Evolutionary conservation across 2,329 filamentous ascomycete species (phyloP).

Genomic region (Xylaria sp.): DNA sequence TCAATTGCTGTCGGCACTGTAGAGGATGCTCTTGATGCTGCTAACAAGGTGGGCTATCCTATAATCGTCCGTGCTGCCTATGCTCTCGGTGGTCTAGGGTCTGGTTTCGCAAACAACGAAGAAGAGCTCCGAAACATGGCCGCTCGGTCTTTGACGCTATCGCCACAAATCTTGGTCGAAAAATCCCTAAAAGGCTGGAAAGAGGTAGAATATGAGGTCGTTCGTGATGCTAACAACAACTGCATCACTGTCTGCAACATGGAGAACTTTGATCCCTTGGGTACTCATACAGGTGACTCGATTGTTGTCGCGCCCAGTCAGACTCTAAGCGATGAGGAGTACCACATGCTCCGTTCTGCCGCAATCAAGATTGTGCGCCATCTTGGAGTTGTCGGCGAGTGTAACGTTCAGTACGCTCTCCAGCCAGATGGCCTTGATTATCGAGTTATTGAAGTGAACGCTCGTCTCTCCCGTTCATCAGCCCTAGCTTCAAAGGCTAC

Average conservation of each 20-base stretch:
- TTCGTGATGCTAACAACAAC: slow-evolving; percentile 96
- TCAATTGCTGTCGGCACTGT: slow-evolving; percentile 92
- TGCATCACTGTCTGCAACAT: slow-evolving; percentile 99
- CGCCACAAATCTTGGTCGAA: slow-evolving; percentile 96
- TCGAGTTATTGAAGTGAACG: slow-evolving; percentile 98
- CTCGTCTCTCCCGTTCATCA: slow-evolving; percentile 95
- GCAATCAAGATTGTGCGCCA: slow-evolving; percentile 99
- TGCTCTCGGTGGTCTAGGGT: slow-evolving; percentile 93
- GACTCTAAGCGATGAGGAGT: slow-evolving; percentile 97
- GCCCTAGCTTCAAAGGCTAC: slow-evolving; percentile 98
- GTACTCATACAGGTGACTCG: slow-evolving; percentile 97
- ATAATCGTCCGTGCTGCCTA: slow-evolving; percentile 98
- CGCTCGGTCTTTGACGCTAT: slow-evolving; percentile 89
- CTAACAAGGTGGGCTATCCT: slow-evolving; percentile 88
- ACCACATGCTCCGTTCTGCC: slow-evolving; percentile 97
- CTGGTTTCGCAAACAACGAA: slow-evolving; percentile 92
- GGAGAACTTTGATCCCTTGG: slow-evolving; percentile 98
- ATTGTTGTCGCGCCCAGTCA: slow-evolving; percentile 98
- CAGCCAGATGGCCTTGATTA: slow-evolving; percentile 98
- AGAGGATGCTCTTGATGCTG: slow-evolving; percentile 90
- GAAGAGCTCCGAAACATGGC: slow-evolving; percentile 95
- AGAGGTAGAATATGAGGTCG: slow-evolving; percentile 98
- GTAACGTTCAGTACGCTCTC: slow-evolving; percentile 97
- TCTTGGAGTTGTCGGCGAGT: slow-evolving; percentile 96
- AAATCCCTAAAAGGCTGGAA: slow-evolving; percentile 99